Evolutionary conservation across 495 filamentous ascomycete species (phyloP).

Genomic region (Xylaria longipes): DNA sequence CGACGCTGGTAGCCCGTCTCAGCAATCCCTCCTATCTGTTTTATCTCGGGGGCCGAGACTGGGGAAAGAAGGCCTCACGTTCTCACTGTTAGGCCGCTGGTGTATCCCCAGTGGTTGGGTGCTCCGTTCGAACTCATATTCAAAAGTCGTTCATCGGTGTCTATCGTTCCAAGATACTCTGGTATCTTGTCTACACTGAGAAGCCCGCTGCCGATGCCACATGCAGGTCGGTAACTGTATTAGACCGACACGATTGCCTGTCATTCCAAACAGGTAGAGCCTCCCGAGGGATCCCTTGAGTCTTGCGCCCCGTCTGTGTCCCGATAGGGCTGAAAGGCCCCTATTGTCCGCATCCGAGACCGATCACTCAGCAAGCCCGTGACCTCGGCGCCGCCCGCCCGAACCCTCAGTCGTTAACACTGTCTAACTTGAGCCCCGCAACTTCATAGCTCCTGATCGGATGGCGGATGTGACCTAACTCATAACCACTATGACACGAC

Average conservation of each 20-base stretch:
- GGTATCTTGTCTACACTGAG: constrained; percentile 23
- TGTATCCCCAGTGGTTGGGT: constrained; percentile 33
- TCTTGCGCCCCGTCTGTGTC: constrained; percentile 32
- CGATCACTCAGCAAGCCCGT: constrained; percentile 37
- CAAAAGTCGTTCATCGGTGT: constrained; percentile 31
- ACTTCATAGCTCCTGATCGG: constrained; percentile 37
- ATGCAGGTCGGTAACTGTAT: constrained; percentile 35
- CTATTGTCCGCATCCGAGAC: constrained; percentile 43
- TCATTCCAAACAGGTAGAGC: constrained; percentile 30
- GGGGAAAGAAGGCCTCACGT: constrained; percentile 1
- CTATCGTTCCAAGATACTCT: constrained; percentile 27
- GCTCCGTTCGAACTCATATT: constrained; percentile 21
- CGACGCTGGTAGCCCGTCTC: constrained; percentile 33
- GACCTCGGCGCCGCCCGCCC: constrained; percentile 41
- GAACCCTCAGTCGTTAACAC: constrained; percentile 33
- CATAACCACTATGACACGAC: constrained; percentile 61
- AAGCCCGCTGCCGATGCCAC: constrained; percentile 30
- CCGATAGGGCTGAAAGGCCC: constrained; percentile 40
- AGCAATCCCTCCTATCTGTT: constrained; percentile 26
- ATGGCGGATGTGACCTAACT: constrained; percentile 43
- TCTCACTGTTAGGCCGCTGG: constrained; percentile 28
- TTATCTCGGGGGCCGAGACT: constrained; percentile 20
- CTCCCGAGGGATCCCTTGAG: constrained; percentile 30
- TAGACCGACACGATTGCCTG: constrained; percentile 27
- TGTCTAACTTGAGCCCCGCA: constrained; percentile 37